Evolutionary conservation across 78 protist genomes (phyloP).

Genomic region (Dictyostelium firmibasis): DNA sequence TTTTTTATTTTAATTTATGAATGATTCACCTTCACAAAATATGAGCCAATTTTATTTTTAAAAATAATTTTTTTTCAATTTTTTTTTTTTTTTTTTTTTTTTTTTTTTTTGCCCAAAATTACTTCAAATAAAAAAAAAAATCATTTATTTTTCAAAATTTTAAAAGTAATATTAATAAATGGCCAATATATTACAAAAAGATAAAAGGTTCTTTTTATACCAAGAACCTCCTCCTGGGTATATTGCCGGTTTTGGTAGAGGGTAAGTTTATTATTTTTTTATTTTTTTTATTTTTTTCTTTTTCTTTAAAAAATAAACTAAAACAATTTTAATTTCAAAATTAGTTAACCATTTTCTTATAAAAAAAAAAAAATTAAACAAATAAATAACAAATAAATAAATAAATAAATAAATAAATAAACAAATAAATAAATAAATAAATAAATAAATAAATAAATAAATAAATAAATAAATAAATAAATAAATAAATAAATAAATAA

Average conservation of each 20-base stretch:
- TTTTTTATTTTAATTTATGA: background rate
- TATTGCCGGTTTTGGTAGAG: slow-evolving; percentile 96
- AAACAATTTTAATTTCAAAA: background rate
- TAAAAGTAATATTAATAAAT: background rate
- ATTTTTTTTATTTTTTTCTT: background rate
- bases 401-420: no score
- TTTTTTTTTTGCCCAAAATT: no score
- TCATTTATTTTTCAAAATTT: background rate
- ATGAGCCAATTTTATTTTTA: background rate
- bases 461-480: background rate
- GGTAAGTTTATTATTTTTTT: slow-evolving; percentile 31
- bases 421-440: no score
- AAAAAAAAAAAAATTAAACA: background rate
- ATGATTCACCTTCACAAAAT: background rate
- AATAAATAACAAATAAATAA: background rate
- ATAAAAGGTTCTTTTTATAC: slow-evolving; percentile 52
- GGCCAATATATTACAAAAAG: slow-evolving; percentile 14
- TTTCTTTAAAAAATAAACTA: background rate
- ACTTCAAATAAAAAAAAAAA: no score
- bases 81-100: background rate
- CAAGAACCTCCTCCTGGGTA: slow-evolving; percentile 86
- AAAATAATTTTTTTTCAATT: background rate
- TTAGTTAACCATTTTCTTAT: background rate
- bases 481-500: background rate
- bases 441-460: background rate